These are phyloP conservation scores for Rhizopus sp. DNA, from an alignment of 371 early-diverging fungal species.

Conservation along the genomic window DNA sequence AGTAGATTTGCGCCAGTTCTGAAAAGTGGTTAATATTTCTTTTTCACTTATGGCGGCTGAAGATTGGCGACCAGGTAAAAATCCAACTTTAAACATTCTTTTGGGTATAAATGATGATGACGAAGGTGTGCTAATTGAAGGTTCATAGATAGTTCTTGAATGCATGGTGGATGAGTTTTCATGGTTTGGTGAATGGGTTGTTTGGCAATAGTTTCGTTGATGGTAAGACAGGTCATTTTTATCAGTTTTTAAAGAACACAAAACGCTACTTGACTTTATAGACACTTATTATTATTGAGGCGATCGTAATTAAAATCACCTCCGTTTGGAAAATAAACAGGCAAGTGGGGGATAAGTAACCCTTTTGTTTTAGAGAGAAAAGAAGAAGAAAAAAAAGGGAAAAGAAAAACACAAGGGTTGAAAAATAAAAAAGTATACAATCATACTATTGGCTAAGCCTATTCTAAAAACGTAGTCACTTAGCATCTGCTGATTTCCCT, in stretches of 20 bases:
- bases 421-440: no score
- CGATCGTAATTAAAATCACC: no score
- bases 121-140: not conserved
- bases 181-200: constrained; percentile 5
- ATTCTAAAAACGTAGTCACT: no score
- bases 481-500: no score
- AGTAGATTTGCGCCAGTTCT: constrained; percentile 8
- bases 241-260: constrained; percentile 7
- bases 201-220: constrained; percentile 9
- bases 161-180: constrained; percentile 1
- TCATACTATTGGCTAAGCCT: no score
- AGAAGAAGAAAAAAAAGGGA: no score
- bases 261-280: constrained; percentile 11
- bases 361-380: no score
- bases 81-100: constrained; percentile 13
- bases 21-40: not conserved
- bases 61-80: constrained; percentile 17
- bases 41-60: constrained; percentile 21
- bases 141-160: not conserved
- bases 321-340: no score
- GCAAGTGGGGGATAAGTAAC: no score
- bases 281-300: not conserved
- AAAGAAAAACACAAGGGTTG: no score
- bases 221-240: constrained; percentile 13
- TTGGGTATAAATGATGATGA: constrained; percentile 5